These are phyloP conservation scores for Amaranthus hypochondriacus DNA, from an alignment of 148 eudicot species.

Conservation along the genomic window DNA sequence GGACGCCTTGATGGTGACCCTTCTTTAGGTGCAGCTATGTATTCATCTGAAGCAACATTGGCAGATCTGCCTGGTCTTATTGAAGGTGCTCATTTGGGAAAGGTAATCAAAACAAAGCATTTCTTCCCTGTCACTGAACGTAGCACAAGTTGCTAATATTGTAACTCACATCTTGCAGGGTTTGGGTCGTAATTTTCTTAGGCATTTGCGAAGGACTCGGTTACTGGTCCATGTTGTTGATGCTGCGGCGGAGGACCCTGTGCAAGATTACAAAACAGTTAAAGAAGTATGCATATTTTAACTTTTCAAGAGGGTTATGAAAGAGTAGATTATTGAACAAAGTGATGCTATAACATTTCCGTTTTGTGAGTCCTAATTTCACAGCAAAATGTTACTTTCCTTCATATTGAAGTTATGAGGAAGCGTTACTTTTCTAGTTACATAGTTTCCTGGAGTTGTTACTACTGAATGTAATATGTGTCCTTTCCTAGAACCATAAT, in stretches of 20 bases:
- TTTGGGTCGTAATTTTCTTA: constrained; percentile 88
- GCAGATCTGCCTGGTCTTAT: constrained; percentile 96
- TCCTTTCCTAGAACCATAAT: background rate
- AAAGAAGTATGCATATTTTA: constrained; percentile 63
- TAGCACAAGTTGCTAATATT: constrained; percentile 9
- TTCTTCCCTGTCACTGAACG: background rate
- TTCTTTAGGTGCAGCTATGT: constrained; percentile 71
- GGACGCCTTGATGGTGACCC: constrained; percentile 98
- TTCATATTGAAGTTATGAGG: background rate
- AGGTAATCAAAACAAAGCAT: constrained; percentile 48
- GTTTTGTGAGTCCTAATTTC: background rate
- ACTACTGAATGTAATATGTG: background rate
- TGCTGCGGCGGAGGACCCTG: constrained; percentile 82
- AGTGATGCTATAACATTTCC: background rate
- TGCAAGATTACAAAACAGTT: constrained; percentile 75
- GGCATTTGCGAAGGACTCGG: constrained; percentile 92
- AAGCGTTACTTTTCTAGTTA: background rate
- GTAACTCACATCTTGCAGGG: constrained; percentile 48
- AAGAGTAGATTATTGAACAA: background rate
- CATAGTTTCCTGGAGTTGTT: background rate
- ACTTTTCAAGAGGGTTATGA: background rate
- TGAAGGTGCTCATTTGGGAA: constrained; percentile 94
- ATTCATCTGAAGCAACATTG: constrained; percentile 83
- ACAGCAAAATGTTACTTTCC: too few species aligned
- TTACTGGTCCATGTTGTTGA: constrained; percentile 94